Base-by-base conservation (phyloP, 116 monocot species). In the Posidonia oceanica region DNA sequence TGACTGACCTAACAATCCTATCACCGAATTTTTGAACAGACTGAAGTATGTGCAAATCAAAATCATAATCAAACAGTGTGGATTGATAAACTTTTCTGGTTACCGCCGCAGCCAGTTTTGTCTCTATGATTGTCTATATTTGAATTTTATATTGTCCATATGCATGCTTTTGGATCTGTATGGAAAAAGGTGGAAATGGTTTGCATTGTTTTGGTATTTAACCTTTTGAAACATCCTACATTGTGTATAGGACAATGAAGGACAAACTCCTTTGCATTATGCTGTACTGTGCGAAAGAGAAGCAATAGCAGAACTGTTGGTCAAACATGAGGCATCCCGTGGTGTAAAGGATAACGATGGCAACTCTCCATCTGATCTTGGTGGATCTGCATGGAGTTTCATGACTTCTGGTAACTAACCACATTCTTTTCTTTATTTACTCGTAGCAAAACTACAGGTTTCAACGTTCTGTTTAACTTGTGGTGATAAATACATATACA, bases 261-360 rank as follows among this genome's bases (percentile, higher is more conserved):
- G 92, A 3, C 97, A 97, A 67, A 97, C 97, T 1, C 80, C 97
- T 3, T 65, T 97, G 75, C 97, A 97, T 76, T 97, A 97, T 74
- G 97, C 97, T 53, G 89, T 66, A 17, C 14, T 97, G 23, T 97
- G 97, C 51, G 97, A 97, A 65, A 77, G 89, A 40, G 72, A 85
- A 44, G 80, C 70, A 0, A 82, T 97, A 36, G 92, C 97, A 4
- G 83, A 85, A 70, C 54, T 87, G 63, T 83, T 97, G 29, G 77
- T 92, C 40, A 77, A 82, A 52, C 78, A 85, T 62, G 79, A 75
- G 42, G 97, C 92, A 12, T 78, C 81, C 63, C 18, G 57, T 42
- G 52, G 77, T 42, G 36, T 72, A 3, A 89, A 82, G 72, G 97
- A 97, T 72, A 75, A 77, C 12, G 92, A 97, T 56, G 97, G 92